phyloP scores from a whole-genome alignment of 371 early-diverging fungal species.

The Lichtheimia ramosa region DNA sequence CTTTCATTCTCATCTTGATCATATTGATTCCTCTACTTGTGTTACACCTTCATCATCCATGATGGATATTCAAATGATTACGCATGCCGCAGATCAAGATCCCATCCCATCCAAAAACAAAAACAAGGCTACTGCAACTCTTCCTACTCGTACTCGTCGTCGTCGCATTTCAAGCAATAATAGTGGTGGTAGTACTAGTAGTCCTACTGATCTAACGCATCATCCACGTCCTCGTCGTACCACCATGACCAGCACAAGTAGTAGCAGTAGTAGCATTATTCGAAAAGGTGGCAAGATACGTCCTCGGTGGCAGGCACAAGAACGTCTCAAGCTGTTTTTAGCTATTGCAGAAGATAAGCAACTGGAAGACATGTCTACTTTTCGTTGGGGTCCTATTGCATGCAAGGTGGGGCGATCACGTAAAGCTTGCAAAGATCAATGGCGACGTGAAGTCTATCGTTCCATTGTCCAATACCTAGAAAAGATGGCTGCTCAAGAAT shows the following conservation, averaged over 20 bases:
- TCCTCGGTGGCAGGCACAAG: conserved; percentile 33
- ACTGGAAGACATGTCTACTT: conserved; percentile 35
- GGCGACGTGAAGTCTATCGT: conserved; percentile 31
- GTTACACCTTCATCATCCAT: not conserved
- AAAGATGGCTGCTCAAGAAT: not conserved
- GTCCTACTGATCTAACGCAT: too few relatives aligned
- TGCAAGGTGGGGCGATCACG: conserved; percentile 20
- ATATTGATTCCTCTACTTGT: not conserved
- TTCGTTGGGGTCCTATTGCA: conserved; percentile 35
- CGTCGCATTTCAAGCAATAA: too few relatives aligned
- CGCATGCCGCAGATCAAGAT: not conserved
- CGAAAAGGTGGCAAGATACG: not conserved
- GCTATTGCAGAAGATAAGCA: conserved; percentile 31
- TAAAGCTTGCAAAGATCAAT: conserved; percentile 50
- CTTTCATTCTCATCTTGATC: not conserved
- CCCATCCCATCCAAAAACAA: not conserved
- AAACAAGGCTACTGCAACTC: too few relatives aligned
- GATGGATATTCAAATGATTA: not conserved
- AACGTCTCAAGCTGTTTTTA: conserved; percentile 20
- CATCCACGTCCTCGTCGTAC: too few relatives aligned
- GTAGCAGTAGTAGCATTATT: not conserved
- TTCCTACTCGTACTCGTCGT: too few relatives aligned
- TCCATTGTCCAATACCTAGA: not conserved
- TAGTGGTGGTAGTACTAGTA: too few relatives aligned
- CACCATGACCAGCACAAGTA: not conserved